Evolutionary conservation across 352 stramenopile genomes (phyloP), one percentile per base, ranked within the genome.

Genomic region (Phytophthora cajani): DNA sequence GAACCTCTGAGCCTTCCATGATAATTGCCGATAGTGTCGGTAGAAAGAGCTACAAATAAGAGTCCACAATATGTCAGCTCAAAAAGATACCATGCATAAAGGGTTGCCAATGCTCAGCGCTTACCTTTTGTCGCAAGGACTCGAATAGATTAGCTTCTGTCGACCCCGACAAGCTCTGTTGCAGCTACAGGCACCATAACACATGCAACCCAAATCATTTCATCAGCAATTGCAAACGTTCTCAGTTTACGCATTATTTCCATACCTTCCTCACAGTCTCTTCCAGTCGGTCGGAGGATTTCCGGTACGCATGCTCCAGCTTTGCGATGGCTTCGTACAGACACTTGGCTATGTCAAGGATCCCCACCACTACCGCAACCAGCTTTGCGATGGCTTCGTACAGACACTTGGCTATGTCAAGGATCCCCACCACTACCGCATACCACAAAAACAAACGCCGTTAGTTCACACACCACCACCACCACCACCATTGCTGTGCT

Each of bases 301-400:
- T 76, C 38, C 89, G 85, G 55, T 95, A 95, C 6, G 87, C 86
- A 55, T 92, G 91, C 70, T 99, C 97, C 32, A 99, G 93, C 71
- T 98, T 98, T 36, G 84, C 85, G 55, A 99, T 99, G 1, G 97
- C 97, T 82, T 99, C 97, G 74, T 99, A 99, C 38, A 99, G 71
- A 74, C 98, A 99, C 78, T 99, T 99, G 14, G 97, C 96, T 72
- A 99, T 99, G 78, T 99, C 97, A 4, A 30, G 27, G 5, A 30
- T 30, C 27, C 27, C 27, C 23, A 98, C 94, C 19, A 99, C 95
- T 85, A 68, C 65, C 40, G 42, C 58, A 64, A n/a, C 97, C 32
- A 99, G 93, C 71, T 98, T 98, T 36, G 84, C 85, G 55, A 99
- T 99, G 1, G 97, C 97, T 82, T 99, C 97, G 74, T 99, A 99